Conservation (phyloP, 2,329 filamentous ascomycete species). For the Xylaria sp. region DNA sequence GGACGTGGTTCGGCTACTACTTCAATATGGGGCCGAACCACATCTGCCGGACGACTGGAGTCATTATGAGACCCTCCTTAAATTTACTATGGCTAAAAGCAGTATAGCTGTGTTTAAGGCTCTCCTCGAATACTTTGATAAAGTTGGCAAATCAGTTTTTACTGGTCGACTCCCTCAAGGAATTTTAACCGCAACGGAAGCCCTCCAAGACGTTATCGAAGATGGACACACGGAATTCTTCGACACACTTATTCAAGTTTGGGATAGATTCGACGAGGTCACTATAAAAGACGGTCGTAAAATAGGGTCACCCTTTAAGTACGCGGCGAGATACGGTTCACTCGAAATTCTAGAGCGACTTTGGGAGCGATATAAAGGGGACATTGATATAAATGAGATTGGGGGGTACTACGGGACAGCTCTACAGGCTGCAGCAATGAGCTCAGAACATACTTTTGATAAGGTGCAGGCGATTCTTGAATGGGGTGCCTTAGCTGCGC, state of each 20-base stretch:
- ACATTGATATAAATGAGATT: not conserved
- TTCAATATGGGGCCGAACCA: not conserved
- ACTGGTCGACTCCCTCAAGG: not conserved
- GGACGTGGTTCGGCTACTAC: not conserved
- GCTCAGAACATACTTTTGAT: not conserved
- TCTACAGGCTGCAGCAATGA: not conserved
- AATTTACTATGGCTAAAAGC: not conserved
- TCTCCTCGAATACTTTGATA: not conserved
- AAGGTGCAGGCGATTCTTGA: not conserved
- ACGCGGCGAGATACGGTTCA: not conserved
- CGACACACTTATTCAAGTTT: not conserved
- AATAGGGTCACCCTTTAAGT: not conserved
- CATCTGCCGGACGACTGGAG: not conserved
- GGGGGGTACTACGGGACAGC: not conserved
- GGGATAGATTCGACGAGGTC: not conserved
- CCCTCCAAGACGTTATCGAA: not conserved
- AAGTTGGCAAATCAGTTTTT: not conserved
- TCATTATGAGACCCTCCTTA: not conserved
- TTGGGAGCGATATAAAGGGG: not conserved
- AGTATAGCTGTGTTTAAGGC: not conserved
- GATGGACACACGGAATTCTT: not conserved
- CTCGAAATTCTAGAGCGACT: not conserved
- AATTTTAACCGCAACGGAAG: not conserved
- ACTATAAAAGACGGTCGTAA: not conserved
- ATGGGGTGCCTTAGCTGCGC: not conserved